Evolutionary conservation across 805 yeast genomes (phyloP), one percentile per base, ranked within the genome.

Genomic region (Brettanomyces sp.): DNA sequence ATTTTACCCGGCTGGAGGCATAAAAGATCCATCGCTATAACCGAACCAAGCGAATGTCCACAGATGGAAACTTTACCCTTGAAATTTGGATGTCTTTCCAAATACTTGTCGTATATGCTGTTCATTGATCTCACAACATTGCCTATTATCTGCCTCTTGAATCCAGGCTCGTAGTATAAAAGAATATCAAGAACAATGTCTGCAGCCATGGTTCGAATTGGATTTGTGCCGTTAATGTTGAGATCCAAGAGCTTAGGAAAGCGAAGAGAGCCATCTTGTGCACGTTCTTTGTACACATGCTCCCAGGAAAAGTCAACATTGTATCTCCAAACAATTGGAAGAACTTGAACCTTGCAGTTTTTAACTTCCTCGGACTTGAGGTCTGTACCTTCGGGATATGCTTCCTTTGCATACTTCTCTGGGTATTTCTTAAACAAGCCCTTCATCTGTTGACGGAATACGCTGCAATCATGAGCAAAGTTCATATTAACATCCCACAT

Each of bases 321-420:
- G 56, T 87, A 85, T 52, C 99, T 73, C 99, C 99, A 91, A 4
- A 91, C 73, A 8, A 91, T 84, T 0, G 99, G 99, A 13, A 91
- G 68, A 0, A 88, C 88, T 63, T 91, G 98, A 28, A 86, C 73
- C 35, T 77, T 72, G 53, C 82, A 79, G 52, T 82, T 80, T 2
- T 51, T 51, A 6, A 48, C 42, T 24, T 46, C 44, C 13, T 32
- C 34, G 13, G 45, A 47, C n/a, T 46, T 50, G 62, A 48, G 33
- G 58, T 50, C 49, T 56, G 64, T 43, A 50, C 45, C 36, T 21
- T 62, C 62, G 3, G 63, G 56, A 45, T 69, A 64, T 1, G 64
- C 65, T n/a, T 72, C 37, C 11, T 67, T 53, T 45, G 66, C 64
- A 46, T 74, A 68, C 24, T 63, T 59, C 4, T 62, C 57, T 38